Conservation (phyloP, 257 asterid genomes). For the Solanum pimpinellifolium region DNA sequence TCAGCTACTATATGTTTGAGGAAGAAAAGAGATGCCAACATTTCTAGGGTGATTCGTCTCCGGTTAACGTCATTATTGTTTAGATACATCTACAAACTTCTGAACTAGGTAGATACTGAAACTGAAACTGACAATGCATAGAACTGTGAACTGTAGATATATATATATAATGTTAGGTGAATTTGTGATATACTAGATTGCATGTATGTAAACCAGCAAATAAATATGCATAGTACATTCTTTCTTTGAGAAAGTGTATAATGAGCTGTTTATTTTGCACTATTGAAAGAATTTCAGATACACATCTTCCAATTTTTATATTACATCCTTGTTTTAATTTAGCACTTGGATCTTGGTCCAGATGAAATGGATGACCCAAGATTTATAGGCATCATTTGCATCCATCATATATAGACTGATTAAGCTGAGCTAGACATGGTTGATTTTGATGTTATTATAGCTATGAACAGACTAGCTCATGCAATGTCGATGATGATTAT, state of each 20-base stretch:
- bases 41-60: not conserved
- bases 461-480: not conserved
- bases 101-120: not conserved
- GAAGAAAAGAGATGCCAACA: not conserved
- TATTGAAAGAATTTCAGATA: not conserved
- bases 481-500: not conserved
- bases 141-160: not conserved
- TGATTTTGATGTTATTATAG: not conserved
- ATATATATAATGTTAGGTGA: not conserved
- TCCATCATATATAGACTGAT: not conserved
- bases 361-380: not conserved
- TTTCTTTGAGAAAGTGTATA: not conserved
- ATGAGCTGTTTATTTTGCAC: not conserved
- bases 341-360: not conserved
- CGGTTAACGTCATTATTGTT: not conserved
- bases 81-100: not conserved
- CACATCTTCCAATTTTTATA: not conserved
- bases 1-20: not conserved
- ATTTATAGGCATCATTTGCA: not conserved
- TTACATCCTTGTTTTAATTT: not conserved
- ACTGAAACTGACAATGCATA: not conserved
- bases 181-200: not conserved
- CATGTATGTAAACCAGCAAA: not conserved
- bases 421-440: not conserved
- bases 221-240: not conserved